Percentiles rank a stretch among this genome's conserved stretches.
Evolutionary conservation across 805 yeast species (phyloP).

Genomic region (Dipodascus geniculatus): DNA sequence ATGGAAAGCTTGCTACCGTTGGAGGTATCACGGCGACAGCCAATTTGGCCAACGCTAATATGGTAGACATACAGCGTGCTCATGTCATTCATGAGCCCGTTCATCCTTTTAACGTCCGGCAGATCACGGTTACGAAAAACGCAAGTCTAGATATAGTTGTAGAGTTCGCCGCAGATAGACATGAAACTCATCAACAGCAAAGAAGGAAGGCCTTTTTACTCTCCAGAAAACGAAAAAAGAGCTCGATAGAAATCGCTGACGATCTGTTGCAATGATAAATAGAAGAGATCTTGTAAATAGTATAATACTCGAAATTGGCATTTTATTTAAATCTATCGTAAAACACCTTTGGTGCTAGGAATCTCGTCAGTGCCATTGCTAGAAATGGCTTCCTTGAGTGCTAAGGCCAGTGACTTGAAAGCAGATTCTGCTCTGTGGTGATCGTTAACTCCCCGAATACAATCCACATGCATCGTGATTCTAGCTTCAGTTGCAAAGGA

Average conservation of each 20-base stretch:
- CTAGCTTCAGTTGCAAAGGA: slow-evolving; percentile 90
- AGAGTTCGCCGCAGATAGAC: neutral
- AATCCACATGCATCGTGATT: slow-evolving; percentile 88
- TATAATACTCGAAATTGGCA: too few species aligned
- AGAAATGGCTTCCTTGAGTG: slow-evolving; percentile 74
- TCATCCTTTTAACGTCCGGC: neutral
- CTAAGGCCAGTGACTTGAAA: slow-evolving; percentile 90
- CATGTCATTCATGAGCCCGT: neutral
- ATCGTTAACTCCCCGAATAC: slow-evolving; percentile 86
- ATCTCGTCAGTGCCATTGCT: slow-evolving; percentile 81
- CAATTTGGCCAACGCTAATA: neutral
- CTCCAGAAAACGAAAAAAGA: neutral
- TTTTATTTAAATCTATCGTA: slow-evolving; percentile 23
- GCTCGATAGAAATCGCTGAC: neutral
- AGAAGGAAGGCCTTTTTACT: neutral
- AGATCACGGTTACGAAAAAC: neutral
- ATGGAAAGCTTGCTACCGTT: neutral
- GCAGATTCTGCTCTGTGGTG: slow-evolving; percentile 96
- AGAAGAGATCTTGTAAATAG: too few species aligned
- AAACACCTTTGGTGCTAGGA: slow-evolving; percentile 93
- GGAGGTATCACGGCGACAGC: neutral
- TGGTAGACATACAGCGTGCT: neutral
- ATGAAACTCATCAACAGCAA: neutral
- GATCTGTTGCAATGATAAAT: neutral
- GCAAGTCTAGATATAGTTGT: neutral